phyloP scores from a whole-genome alignment of 306 rosid genomes.

The Lathyrus sativus region DNA sequence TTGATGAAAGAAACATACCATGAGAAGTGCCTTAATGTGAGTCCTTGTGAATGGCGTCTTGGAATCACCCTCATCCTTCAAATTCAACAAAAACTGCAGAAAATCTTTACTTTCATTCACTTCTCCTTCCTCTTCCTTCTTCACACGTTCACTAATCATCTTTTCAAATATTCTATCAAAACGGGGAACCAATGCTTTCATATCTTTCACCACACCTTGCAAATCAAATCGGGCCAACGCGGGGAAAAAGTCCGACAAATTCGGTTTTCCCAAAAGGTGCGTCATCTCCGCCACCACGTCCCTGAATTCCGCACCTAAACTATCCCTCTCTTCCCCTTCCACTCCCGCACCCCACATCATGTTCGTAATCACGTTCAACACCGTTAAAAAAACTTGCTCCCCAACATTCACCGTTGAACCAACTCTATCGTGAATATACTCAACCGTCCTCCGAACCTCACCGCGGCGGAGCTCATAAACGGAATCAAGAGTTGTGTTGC shows the following conservation, averaged over 20 bases:
- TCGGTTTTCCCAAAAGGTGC: constrained; percentile 53
- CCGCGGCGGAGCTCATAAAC: constrained; percentile 60
- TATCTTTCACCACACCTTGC: constrained; percentile 64
- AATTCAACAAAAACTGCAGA: constrained; percentile 38
- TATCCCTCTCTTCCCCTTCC: constrained; percentile 57
- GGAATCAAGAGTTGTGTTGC: constrained; percentile 55
- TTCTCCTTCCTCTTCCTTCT: constrained; percentile 1
- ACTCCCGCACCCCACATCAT: constrained; percentile 76
- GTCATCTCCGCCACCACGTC: constrained; percentile 48
- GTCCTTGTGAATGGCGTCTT: constrained; percentile 53
- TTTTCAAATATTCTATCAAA: constrained; percentile 65
- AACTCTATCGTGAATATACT: constrained; percentile 29
- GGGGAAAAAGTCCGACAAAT: constrained; percentile 75
- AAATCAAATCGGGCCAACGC: constrained; percentile 70
- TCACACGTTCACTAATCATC: constrained; percentile 46
- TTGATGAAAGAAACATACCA: constrained; percentile 48
- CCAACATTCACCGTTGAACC: constrained; percentile 59
- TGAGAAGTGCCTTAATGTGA: constrained; percentile 65
- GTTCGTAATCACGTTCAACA: constrained; percentile 61
- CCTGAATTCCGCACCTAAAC: constrained; percentile 62
- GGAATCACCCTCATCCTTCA: constrained; percentile 61
- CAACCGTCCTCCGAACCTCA: constrained; percentile 53
- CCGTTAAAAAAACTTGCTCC: constrained; percentile 57
- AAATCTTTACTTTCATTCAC: neutral
- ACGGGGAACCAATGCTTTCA: constrained; percentile 25